phyloP scores from a whole-genome alignment of 2,329 filamentous ascomycete species.

The Aspergillus glaucus region DNA sequence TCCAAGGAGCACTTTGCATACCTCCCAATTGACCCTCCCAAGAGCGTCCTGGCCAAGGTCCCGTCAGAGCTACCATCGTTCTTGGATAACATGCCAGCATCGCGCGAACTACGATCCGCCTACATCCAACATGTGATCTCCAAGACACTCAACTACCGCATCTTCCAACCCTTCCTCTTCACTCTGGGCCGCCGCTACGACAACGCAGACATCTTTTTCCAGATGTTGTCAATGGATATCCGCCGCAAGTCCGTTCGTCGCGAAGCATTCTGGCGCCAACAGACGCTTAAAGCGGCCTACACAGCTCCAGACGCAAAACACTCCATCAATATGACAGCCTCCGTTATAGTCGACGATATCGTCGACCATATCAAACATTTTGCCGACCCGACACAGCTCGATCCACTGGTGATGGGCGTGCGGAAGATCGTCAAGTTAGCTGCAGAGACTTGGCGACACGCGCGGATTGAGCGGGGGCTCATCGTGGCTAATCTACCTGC shows the following conservation, averaged over 20 bases:
- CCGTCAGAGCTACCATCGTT: constrained; percentile 50
- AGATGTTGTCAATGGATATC: constrained; percentile 51
- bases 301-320: constrained; percentile 52
- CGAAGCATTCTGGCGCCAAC: constrained; percentile 54
- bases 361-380: constrained; percentile 50
- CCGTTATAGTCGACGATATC: constrained; percentile 52
- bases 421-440: constrained; percentile 53
- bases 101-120: constrained; percentile 47
- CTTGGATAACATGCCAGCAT: constrained; percentile 47
- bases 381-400: constrained; percentile 45
- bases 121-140: constrained; percentile 53
- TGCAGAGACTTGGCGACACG: constrained; percentile 54
- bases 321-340: constrained; percentile 50
- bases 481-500: constrained; percentile 48
- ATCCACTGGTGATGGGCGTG: constrained; percentile 46
- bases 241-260: constrained; percentile 51
- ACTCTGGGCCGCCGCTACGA: constrained; percentile 49
- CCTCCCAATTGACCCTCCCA: constrained; percentile 45
- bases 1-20: constrained; percentile 48
- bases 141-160: constrained; percentile 49
- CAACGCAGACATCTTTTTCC: constrained; percentile 51
- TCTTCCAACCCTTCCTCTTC: constrained; percentile 55
- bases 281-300: constrained; percentile 53
- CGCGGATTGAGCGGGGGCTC: constrained; percentile 51
- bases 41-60: constrained; percentile 47